These are phyloP conservation scores for Effrenium voratum DNA, from an alignment of 73 alveolate genomes.

Conservation along the genomic window DNA sequence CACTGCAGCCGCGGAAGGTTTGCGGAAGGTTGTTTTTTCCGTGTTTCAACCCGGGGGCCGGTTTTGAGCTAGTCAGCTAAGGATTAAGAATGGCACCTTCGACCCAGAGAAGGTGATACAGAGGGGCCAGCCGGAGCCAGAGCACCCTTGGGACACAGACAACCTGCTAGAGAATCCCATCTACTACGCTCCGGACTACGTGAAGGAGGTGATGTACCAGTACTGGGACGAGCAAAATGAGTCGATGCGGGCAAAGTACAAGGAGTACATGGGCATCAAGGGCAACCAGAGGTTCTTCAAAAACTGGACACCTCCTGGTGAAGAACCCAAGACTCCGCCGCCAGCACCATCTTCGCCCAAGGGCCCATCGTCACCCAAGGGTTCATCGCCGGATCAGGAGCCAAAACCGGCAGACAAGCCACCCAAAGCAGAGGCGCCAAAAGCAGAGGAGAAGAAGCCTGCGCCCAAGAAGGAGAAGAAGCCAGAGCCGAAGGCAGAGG, in stretches of 20 bases:
- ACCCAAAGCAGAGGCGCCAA: neutral
- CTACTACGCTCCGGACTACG: slow-evolving; percentile 77
- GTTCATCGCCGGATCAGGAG: too few relatives aligned
- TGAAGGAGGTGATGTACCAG: slow-evolving; percentile 52
- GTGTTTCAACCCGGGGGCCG: too few relatives aligned
- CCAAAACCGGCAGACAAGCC: slow-evolving; percentile 26
- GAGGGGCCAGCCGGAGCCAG: slow-evolving; percentile 91
- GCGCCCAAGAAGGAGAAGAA: slow-evolving; percentile 51
- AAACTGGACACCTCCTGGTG: slow-evolving; percentile 90
- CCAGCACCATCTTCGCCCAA: slow-evolving; percentile 36
- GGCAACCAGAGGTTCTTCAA: slow-evolving; percentile 88
- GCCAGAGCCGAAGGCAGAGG: slow-evolving; percentile 36
- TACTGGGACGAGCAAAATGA: slow-evolving; percentile 85
- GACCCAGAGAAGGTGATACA: slow-evolving; percentile 62
- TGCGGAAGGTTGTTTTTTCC: too few relatives aligned
- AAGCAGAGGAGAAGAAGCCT: slow-evolving; percentile 55
- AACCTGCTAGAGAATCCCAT: slow-evolving; percentile 65
- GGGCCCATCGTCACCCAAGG: too few relatives aligned
- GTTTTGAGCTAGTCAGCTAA: too few relatives aligned
- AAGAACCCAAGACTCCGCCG: slow-evolving; percentile 17
- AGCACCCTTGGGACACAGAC: slow-evolving; percentile 88
- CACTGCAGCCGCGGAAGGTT: too few relatives aligned
- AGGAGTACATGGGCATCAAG: slow-evolving; percentile 81
- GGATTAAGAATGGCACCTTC: slow-evolving; percentile 76
- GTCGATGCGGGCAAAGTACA: slow-evolving; percentile 62